phyloP scores from a whole-genome alignment of 495 filamentous ascomycete genomes.

The Daldinia concentrica region DNA sequence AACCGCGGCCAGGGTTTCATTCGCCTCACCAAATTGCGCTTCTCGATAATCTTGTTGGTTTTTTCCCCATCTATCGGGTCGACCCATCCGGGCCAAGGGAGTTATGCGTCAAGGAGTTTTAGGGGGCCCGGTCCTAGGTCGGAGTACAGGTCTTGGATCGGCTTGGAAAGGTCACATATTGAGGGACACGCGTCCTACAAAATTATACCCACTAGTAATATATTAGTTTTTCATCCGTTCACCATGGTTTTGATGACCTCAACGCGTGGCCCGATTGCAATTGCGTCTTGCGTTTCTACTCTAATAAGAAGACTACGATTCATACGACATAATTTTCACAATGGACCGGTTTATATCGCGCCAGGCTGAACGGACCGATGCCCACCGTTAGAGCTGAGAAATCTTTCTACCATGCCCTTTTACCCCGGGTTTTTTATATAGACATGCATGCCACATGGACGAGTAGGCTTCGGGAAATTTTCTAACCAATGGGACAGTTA shows the following conservation, averaged over 20 bases:
- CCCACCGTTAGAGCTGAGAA: not conserved
- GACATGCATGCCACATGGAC: slow-evolving; percentile 26
- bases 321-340: not conserved
- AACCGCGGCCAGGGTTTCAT: slow-evolving; percentile 31
- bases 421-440: slow-evolving; percentile 40
- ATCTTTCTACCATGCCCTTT: slow-evolving; percentile 8
- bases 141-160: slow-evolving; percentile 34
- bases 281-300: slow-evolving; percentile 4
- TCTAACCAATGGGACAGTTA: slow-evolving; percentile 30
- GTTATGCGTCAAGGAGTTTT: slow-evolving; percentile 29
- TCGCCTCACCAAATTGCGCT: slow-evolving; percentile 24
- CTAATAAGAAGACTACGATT: not conserved
- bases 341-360: slow-evolving; percentile 13
- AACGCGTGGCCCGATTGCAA: slow-evolving; percentile 20
- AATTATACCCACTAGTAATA: slow-evolving; percentile 46
- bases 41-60: slow-evolving; percentile 22
- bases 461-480: slow-evolving; percentile 28
- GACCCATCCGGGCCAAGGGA: slow-evolving; percentile 40
- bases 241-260: slow-evolving; percentile 15
- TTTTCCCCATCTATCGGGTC: slow-evolving; percentile 16
- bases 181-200: slow-evolving; percentile 40
- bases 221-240: slow-evolving; percentile 24
- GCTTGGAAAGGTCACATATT: slow-evolving; percentile 28
- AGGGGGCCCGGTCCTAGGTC: slow-evolving; percentile 28
- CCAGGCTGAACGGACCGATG: slow-evolving; percentile 37